Evolutionary conservation across 176 grass and related monocot genomes (phyloP).

Genomic region (Triticum urartu): DNA sequence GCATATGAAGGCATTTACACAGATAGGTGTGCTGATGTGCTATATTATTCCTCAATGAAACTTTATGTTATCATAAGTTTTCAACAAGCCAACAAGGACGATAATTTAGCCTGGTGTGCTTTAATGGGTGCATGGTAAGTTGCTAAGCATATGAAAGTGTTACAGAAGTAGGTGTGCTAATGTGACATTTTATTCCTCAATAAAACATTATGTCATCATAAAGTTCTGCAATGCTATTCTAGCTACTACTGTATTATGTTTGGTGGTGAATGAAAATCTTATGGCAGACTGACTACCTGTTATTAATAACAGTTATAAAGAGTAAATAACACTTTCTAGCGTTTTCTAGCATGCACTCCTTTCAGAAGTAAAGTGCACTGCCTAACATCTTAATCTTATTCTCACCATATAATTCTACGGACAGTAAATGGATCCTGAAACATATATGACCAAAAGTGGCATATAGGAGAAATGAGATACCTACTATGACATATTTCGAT

Average conservation of each 20-base stretch:
- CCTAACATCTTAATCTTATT: neutral
- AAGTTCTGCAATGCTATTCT: neutral
- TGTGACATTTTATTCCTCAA: neutral
- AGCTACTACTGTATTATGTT: slow-evolving; percentile 3
- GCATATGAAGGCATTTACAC: neutral
- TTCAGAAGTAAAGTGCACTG: neutral
- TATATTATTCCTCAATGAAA: slow-evolving; percentile 1
- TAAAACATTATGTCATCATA: slow-evolving; percentile 6
- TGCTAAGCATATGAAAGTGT: slow-evolving; percentile 6
- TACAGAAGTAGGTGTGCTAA: neutral
- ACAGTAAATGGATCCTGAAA: neutral
- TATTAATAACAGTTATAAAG: neutral
- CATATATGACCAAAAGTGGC: neutral
- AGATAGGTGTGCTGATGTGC: neutral
- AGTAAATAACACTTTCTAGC: neutral
- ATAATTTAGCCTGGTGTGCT: neutral
- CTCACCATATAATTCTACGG: neutral
- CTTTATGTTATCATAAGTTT: slow-evolving; percentile 2
- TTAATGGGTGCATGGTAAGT: neutral
- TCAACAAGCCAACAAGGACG: neutral
- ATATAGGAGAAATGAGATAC: neutral
- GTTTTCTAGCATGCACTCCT: neutral
- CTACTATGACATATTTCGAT: neutral
- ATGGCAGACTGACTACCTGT: neutral
- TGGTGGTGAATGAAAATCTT: slow-evolving; percentile 1